Evolutionary conservation across 2,329 filamentous ascomycete genomes (phyloP), one percentile per base, ranked within the genome.

Genomic region (Alternaria arbusti): DNA sequence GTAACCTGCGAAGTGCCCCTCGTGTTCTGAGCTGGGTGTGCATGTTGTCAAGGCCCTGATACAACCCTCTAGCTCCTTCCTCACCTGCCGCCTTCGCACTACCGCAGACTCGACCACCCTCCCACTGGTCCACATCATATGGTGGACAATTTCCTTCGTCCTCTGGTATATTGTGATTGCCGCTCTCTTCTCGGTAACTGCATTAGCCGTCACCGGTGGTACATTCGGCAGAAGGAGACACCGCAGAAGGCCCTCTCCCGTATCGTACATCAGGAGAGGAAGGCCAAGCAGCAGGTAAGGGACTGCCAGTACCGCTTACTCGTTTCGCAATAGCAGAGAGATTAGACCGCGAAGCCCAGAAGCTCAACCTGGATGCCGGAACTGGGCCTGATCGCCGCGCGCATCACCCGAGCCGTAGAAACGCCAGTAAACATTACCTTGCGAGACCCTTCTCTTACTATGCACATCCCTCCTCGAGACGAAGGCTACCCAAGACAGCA

Each of bases 351-450:
- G 30, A 54, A 47, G 20, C 55, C 26, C 40, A 50, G 55, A 56
- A 54, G 60, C 30, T 54, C 17, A 6, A 54, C 32, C 60, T 25
- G 46, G 45, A 40, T 49, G 26, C 17, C n/a, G 15, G 32, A 44
- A 17, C 26, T 51, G n/a, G 44, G 59, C 50, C 43, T 49, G 55
- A 30, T 50, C 43, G 55, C 20, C 46, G 46, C 43, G 49, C 55
- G 26, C 55, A 62, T 61, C 55, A 63, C 45, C 60, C 60, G 56
- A 51, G 50, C 23, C 49, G 56, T 50, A 47, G 60, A 36, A 59
- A 32, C 32, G 45, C 49, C 49, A 40, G 50, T 43, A 46, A 59
- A 51, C 45, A 59, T 59, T 55, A 58, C 45, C 55, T 46, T 44
- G 30, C 50, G 54, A 59, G 50, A 26, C 56, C 49, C 50, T 59